Evolutionary conservation across 75 land plant species (phyloP), one percentile per base, ranked within the genome.

Genomic region (Picea glauca): DNA sequence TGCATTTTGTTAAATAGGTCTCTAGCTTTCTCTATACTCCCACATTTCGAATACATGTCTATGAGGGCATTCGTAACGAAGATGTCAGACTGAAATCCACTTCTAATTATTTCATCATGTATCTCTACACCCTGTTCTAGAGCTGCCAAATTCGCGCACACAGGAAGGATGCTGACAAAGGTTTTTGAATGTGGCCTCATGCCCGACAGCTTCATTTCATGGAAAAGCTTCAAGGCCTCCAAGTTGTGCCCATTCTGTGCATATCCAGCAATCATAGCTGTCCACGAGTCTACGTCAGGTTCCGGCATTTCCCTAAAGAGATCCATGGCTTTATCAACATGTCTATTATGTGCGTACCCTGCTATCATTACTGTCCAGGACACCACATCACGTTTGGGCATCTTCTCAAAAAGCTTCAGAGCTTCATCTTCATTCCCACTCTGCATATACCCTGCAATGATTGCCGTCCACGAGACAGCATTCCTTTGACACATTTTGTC

Each of bases 401-500:
- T 88, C 61, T 76, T 82, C 66, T 75, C 38, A 79, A 87, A 85
- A 1, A 85, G 82, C 6, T 82, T 77, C 21, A 78, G 74, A 62
- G 95, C 95, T 66, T 64, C 35, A n/a, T 79, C 58, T 18, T 84
- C 12, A 78, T 59, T 58, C 30, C 91, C 91, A 85, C 88, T 87
- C 56, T 85, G 84, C 64, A 85, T 79, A 81, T 85, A 87, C 26
- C 81, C 85, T 43, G 75, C 77, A 46, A 89, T 84, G 74, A 92
- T 31, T 46, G 87, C 81, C 65, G 87, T 92, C 94, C 94, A 92
- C 14, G 90, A 79, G 58, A 89, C 86, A 13, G 81, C 46, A 77
- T 87, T 89, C 68, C 68, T 84, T 6, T 63, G 33, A 23, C 54
- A 18, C 59, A 89, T 78, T 15, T 35, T 32, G 56, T 88, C 76